Evolutionary conservation across 352 stramenopile genomes (phyloP), one percentile per base, ranked within the genome.

Genomic region (Phytophthora capsici): DNA sequence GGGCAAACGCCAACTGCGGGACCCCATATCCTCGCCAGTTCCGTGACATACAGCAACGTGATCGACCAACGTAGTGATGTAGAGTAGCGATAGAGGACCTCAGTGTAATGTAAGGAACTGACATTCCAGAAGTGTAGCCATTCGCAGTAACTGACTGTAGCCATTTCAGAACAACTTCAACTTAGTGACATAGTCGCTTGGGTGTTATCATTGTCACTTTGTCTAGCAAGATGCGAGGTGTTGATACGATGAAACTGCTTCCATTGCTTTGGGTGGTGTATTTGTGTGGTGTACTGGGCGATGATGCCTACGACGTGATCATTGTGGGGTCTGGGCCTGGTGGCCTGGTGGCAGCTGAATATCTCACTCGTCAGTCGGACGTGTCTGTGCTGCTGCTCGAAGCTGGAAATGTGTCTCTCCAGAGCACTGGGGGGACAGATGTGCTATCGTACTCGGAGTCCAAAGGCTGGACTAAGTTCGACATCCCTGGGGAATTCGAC

Each of bases 261-360:
- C 13, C 55, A 17, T 19, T 59, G 26, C 38, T 72, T 6, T 54
- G 19, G 16, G 7, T 22, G 28, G 38, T 8, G 17, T 46, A 17
- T 34, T 34, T 20, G 9, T 7, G 22, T 19, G 20, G 41, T 13
- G 63, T 30, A 1, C 14, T 47, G 20, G 37, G 57, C 10, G 48
- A 54, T 9, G 63, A 65, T 13, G 45, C 57, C 23, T 89, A 81
- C 70, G 75, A 90, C 36, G 79, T 88, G 23, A 70, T 90, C 43
- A 60, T 90, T 41, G 61, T 92, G 26, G 80, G 83, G 32, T 82
- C 68, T 32, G 80, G 80, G 1, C 80, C 80, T 13, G 80, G 77
- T n/a, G 83, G 78, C 1, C 65, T 89, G 28, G 70, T 86, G 9
- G 82, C 79, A 2, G 77, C 80, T 23, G 79, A 90, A 67, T 84